phyloP scores from a whole-genome alignment of 2,329 filamentous ascomycete species.

The Botrytis aclada region DNA sequence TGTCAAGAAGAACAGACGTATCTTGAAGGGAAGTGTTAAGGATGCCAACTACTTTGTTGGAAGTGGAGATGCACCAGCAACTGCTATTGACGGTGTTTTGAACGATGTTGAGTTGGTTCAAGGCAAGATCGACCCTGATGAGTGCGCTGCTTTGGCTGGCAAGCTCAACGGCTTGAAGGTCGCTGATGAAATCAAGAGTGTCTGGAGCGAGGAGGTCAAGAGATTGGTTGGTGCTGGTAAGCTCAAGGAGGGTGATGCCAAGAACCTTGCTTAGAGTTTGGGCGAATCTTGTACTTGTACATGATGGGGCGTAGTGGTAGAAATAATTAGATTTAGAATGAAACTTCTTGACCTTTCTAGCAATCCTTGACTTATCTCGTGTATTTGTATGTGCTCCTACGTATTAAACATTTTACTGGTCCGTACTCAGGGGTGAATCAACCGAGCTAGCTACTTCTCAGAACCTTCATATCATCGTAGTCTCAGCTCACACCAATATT shows the following conservation, averaged over 20 bases:
- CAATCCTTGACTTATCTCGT: neutral
- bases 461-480: neutral
- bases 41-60: constrained; percentile 93
- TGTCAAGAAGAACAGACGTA: constrained; percentile 99
- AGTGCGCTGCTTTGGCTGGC: constrained; percentile 77
- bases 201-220: constrained; percentile 76
- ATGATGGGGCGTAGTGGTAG: neutral
- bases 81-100: constrained; percentile 78
- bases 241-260: constrained; percentile 78
- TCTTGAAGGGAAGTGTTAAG: constrained; percentile 90
- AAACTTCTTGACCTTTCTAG: constrained; percentile 1
- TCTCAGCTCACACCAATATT: neutral
- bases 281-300: constrained; percentile 1
- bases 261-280: constrained; percentile 49
- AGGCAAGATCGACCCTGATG: constrained; percentile 83
- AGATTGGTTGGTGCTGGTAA: constrained; percentile 78
- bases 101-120: constrained; percentile 84
- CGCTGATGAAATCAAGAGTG: constrained; percentile 77
- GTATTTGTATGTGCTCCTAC: neutral
- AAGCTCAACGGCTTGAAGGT: constrained; percentile 80
- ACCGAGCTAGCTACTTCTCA: neutral
- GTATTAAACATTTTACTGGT: neutral
- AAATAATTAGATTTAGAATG: constrained; percentile 16
- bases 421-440: neutral
- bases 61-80: constrained; percentile 66